Evolutionary conservation across 2,329 filamentous ascomycete species (phyloP), one percentile per base, ranked within the genome.

Genomic region (Anisogramma anomala): DNA sequence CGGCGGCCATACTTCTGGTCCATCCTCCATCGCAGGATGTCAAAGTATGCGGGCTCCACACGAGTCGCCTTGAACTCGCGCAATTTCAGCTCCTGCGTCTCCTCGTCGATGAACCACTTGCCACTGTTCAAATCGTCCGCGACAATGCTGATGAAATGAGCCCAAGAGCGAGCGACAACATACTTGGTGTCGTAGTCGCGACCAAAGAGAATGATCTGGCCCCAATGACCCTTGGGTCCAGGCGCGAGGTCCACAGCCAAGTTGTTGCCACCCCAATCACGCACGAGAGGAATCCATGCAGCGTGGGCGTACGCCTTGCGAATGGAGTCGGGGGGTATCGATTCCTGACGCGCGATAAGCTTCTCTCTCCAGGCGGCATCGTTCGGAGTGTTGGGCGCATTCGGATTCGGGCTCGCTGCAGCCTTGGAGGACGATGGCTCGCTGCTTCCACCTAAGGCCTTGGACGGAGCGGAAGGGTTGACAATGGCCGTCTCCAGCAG

Each of bases 151-250:
- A 98, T 65, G 57, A 98, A 88, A 8, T 82, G 74, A 13, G 79
- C 77, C 91, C 91, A 98, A 1, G 89, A 96, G 47, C 84, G 79
- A 22, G 91, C 84, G 42, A 98, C 74, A 6, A 98, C 91, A 57
- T 94, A 98, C 66, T 98, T 98, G 63, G 85, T 94, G 58, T 98
- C 91, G 63, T 94, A 98, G 65, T 98, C 91, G 46, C 91, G 85
- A 37, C 91, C 91, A 59, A 94, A 95, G 47, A 98, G 73, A 54
- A 98, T 94, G 50, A 98, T 78, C 60, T 98, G 91, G 40, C 91
- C 91, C 89, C 91, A 98, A 58, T 80, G 83, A 28, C 91, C 91
- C 34, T 76, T 74, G 8, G 89, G 85, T 2, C 91, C 91, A 17
- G 91, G 91, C 6, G 88, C 85, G 44, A 98, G 69, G 61, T 98